phyloP scores from a whole-genome alignment of 768 basidiomycete species.

The Russula sp. region DNA sequence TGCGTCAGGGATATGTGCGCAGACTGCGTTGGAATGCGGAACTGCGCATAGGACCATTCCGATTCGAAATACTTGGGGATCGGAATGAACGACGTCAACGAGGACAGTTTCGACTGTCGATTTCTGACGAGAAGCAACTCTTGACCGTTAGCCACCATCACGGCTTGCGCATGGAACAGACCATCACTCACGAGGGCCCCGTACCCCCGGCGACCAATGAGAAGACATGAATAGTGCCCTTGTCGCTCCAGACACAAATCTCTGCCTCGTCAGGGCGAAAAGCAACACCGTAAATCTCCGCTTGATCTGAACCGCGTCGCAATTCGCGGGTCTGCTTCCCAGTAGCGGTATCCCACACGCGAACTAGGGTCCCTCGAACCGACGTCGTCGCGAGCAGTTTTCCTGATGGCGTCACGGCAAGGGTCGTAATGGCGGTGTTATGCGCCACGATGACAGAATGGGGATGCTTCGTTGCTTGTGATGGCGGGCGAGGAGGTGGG shows the following conservation, averaged over 20 bases:
- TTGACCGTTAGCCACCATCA: constrained; percentile 4
- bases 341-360: constrained; percentile 77
- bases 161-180: not conserved
- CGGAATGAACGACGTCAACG: constrained; percentile 74
- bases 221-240: constrained; percentile 91
- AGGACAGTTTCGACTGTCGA: constrained; percentile 79
- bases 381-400: constrained; percentile 82
- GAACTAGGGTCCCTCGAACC: constrained; percentile 75
- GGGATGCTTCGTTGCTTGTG: constrained; percentile 57
- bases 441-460: constrained; percentile 84
- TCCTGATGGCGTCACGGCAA: constrained; percentile 76
- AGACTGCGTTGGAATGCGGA: constrained; percentile 81
- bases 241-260: constrained; percentile 91
- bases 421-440: constrained; percentile 69
- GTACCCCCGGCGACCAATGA: constrained; percentile 55
- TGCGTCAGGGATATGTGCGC: constrained; percentile 78
- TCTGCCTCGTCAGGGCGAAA: constrained; percentile 85
- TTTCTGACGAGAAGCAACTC: constrained; percentile 50
- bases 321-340: constrained; percentile 78
- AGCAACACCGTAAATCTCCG: constrained; percentile 86
- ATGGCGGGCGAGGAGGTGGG: constrained; percentile 49
- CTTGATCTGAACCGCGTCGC: constrained; percentile 82
- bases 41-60: constrained; percentile 96
- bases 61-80: constrained; percentile 90
- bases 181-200: constrained; percentile 58